Conservation (phyloP, 371 early-diverging fungal species). For the Dinochytrium kinnereticum region DNA sequence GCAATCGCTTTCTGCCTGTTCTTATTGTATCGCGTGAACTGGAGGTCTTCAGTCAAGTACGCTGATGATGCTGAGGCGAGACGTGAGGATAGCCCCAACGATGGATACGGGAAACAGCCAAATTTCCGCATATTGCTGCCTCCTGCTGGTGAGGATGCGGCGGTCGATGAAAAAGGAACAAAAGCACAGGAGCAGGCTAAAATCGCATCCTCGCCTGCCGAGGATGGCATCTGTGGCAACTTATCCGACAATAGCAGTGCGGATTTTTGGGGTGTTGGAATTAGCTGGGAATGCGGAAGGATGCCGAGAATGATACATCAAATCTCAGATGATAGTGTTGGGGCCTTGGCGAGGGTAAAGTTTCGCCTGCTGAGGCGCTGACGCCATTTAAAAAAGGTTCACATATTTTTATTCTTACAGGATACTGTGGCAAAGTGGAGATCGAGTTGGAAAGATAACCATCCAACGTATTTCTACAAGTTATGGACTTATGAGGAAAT, state of each 20-base stretch:
- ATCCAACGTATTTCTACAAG: not conserved
- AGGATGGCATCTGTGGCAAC: not conserved
- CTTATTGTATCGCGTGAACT: not conserved
- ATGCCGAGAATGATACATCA: conserved; percentile 11
- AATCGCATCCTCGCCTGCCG: not conserved
- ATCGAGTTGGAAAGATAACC: not conserved
- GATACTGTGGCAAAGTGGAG: not conserved
- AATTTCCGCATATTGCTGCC: too few relatives aligned
- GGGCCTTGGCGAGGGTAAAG: not conserved
- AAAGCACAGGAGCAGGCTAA: not conserved
- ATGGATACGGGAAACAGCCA: not conserved
- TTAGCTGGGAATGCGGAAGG: conserved; percentile 1
- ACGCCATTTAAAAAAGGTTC: not conserved
- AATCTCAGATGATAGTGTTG: not conserved
- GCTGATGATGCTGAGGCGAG: not conserved
- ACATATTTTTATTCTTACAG: not conserved
- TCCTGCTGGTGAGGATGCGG: too few relatives aligned
- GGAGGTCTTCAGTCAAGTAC: not conserved
- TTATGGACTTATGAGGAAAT: not conserved
- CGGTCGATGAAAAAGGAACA: not conserved
- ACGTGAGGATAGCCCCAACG: not conserved
- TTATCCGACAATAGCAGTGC: not conserved
- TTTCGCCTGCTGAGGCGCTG: not conserved
- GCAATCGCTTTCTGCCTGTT: not conserved
- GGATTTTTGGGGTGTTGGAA: not conserved